A percentile compares a stretch with the other conserved stretches of the same genome.
These are phyloP conservation scores for Jatropha multifida DNA, from an alignment of 441 rosid species.

Conservation along the genomic window DNA sequence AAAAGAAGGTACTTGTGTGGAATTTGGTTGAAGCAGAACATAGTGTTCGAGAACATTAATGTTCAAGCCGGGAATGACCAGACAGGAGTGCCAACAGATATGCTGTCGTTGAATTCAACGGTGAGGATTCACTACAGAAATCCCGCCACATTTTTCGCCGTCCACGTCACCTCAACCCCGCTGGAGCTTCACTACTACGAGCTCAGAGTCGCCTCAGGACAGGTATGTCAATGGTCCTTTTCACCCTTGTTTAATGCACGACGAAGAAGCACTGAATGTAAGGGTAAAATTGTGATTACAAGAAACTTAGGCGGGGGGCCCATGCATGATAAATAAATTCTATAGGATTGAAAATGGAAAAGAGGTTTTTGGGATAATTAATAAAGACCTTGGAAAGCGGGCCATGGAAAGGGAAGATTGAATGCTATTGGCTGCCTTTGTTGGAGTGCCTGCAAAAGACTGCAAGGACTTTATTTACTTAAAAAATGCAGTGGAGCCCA, in stretches of 20 bases:
- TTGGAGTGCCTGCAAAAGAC: conserved; percentile 32
- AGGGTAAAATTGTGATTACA: conserved; percentile 15
- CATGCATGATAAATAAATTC: too few relatives aligned
- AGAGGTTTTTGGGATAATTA: not conserved
- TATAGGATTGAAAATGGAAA: not conserved
- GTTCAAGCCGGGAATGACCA: conserved; percentile 85
- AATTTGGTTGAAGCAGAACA: conserved; percentile 44
- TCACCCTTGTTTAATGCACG: not conserved
- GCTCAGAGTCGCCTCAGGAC: conserved; percentile 78
- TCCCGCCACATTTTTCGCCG: conserved; percentile 80
- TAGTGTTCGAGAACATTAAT: conserved; percentile 72
- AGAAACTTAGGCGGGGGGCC: not conserved
- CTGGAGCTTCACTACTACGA: conserved; percentile 66
- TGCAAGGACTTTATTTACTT: conserved; percentile 13
- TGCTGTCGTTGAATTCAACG: conserved; percentile 86
- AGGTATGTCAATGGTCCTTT: conserved; percentile 34
- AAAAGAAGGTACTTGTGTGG: not conserved
- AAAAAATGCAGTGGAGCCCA: not conserved
- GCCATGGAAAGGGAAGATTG: conserved; percentile 5
- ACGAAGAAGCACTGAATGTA: not conserved
- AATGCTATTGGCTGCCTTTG: conserved; percentile 9
- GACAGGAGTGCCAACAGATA: conserved; percentile 88
- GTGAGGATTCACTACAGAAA: conserved; percentile 77
- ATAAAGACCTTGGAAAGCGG: conserved; percentile 12
- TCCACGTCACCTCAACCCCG: conserved; percentile 86